Percentiles rank a stretch among this genome's conserved stretches.
phyloP scores from a whole-genome alignment of 352 stramenopile species.

The Halophytophthora polymorphica region DNA sequence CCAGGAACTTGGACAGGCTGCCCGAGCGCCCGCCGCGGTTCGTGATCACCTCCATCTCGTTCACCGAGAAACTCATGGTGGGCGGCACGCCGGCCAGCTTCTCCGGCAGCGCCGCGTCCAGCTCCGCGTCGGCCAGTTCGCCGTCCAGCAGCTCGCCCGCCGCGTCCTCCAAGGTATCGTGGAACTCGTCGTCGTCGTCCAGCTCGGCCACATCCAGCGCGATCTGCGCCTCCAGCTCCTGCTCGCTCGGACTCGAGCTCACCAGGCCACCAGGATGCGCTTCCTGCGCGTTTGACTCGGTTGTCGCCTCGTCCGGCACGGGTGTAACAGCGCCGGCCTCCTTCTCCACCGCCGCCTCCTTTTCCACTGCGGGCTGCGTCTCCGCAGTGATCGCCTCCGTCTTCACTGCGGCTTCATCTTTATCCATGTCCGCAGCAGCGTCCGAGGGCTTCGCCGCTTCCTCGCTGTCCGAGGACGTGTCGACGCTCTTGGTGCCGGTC shows the following conservation, averaged over 20 bases:
- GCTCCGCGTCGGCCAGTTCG: slow-evolving; percentile 6
- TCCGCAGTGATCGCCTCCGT: too few species aligned
- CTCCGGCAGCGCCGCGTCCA: slow-evolving; percentile 11
- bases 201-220: slow-evolving; percentile 22
- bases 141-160: slow-evolving; percentile 23
- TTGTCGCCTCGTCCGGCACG: slow-evolving; percentile 8
- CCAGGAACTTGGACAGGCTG: slow-evolving; percentile 78
- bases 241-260: background rate
- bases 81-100: slow-evolving; percentile 36
- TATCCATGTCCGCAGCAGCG: too few species aligned
- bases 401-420: background rate
- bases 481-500: background rate
- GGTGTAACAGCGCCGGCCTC: slow-evolving; percentile 8
- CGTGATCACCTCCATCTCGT: slow-evolving; percentile 84
- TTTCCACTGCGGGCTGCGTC: background rate
- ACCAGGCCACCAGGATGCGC: background rate
- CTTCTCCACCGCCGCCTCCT: background rate
- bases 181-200: slow-evolving; percentile 39
- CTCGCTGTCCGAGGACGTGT: background rate
- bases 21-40: slow-evolving; percentile 66
- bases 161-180: slow-evolving; percentile 39
- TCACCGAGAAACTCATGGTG: slow-evolving; percentile 74
- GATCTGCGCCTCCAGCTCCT: slow-evolving; percentile 9
- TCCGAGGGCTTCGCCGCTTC: background rate
- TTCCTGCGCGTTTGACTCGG: too few species aligned